Evolutionary conservation across 352 stramenopile genomes (phyloP), one percentile per base, ranked within the genome.

Genomic region (Globisporangium acanthophoron): DNA sequence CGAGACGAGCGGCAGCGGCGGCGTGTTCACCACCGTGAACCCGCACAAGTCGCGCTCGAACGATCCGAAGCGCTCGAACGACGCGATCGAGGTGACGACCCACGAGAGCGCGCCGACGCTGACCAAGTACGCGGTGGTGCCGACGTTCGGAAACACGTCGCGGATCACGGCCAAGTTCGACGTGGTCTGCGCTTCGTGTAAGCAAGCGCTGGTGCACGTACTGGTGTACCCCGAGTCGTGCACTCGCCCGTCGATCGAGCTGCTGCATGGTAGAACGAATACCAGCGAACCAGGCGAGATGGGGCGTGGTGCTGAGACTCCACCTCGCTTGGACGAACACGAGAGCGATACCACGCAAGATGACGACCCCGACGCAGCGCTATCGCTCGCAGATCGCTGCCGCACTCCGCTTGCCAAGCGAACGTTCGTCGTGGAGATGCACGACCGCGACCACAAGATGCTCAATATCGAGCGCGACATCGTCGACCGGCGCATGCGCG

Each of bases 11-110:
- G 45, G 52, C 11, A 91, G 82, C 40, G 64, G 78, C 41, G 82
- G 85, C 4, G 76, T 94, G 1, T 91, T 90, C 56, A 88, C 85
- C 1, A 58, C 52, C 7, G 65, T 90, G 2, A 94, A 92, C 33
- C 72, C 79, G 21, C 78, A 87, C 66, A 82, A 76, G 43, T 57
- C 74, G 54, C 64, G 62, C 5, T 59, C 73, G 0, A 85, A 84
- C 21, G 67, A 82, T 15, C 66, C 56, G 1, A 74, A 68, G 31
- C n/a, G 46, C 4, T 65, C 77, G 41, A 80, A 76, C 52, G 64
- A 74, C 20, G 70, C 64, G 0, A 80, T 91, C 41, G 65, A 73
- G 40, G 76, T 89, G 6, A 68, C 39, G 9, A 94, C 81, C 0
- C 65, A 79, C 44, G 85, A 86, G 37, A 31, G 12, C 0, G 65